phyloP scores from a whole-genome alignment of 2,329 filamentous ascomycete species.

The Aspergillus brasiliensis region DNA sequence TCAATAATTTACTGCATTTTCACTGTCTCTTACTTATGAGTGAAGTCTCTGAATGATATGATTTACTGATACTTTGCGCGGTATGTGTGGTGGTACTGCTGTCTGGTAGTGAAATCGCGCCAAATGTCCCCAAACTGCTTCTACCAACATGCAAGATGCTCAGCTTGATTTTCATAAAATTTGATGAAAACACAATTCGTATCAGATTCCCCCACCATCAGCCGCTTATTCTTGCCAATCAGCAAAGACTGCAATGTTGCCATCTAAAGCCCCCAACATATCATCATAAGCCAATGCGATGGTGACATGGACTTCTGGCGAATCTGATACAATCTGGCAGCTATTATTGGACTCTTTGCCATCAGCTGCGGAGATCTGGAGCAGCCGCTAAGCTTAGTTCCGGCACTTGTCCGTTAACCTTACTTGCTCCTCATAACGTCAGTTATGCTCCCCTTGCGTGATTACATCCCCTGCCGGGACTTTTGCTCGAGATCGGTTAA shows the following conservation, averaged over 20 bases:
- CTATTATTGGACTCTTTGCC: background rate
- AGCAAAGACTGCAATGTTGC: conserved; percentile 12
- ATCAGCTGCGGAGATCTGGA: conserved; percentile 2
- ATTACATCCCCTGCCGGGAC: conserved; percentile 10
- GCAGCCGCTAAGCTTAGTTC: conserved; percentile 3
- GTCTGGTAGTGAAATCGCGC: too few relatives aligned
- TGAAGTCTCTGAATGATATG: too few relatives aligned
- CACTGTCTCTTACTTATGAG: too few relatives aligned
- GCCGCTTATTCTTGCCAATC: conserved; percentile 5
- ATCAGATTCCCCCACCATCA: background rate
- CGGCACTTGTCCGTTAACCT: background rate
- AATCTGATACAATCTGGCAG: background rate
- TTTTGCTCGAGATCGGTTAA: background rate
- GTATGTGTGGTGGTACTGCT: too few relatives aligned
- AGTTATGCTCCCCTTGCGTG: conserved; percentile 24
- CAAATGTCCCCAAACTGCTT: too few relatives aligned
- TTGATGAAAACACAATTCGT: background rate
- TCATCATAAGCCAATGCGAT: conserved; percentile 20
- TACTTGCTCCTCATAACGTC: conserved; percentile 27
- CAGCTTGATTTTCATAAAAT: background rate
- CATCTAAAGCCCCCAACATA: conserved; percentile 20
- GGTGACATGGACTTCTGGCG: conserved; percentile 11
- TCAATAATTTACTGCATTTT: background rate
- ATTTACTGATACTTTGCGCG: too few relatives aligned
- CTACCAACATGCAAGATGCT: background rate